Conservation (phyloP, 1,284 basidiomycete genomes). For the Boletellus dicymbophilus region DNA sequence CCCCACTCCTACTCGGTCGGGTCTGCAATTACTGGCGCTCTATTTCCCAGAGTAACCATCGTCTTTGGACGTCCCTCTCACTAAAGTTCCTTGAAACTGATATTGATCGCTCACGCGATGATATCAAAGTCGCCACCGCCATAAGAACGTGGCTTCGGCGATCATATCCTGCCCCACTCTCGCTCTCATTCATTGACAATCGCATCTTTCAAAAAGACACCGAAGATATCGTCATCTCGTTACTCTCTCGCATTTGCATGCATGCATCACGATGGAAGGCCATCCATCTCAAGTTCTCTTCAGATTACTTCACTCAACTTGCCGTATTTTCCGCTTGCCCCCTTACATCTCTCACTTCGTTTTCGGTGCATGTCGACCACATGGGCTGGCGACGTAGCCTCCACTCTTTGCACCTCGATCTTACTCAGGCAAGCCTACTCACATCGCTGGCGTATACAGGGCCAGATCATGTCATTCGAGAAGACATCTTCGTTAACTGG, state of each 20-base stretch:
- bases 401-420: conserved; percentile 24
- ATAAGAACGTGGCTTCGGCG: conserved; percentile 25
- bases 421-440: conserved; percentile 16
- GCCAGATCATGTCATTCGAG: conserved; percentile 21
- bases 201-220: conserved; percentile 29
- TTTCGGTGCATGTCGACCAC: conserved; percentile 28
- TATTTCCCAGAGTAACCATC: conserved; percentile 11
- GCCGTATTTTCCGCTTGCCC: conserved; percentile 20
- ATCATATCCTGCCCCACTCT: conserved; percentile 23
- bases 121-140: conserved; percentile 9
- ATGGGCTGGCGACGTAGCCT: conserved; percentile 30
- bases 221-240: conserved; percentile 19
- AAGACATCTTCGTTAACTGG: conserved; percentile 27
- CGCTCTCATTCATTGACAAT: conserved; percentile 26
- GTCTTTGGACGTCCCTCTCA: conserved; percentile 27
- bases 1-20: conserved; percentile 23
- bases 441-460: conserved; percentile 28
- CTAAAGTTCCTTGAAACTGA: conserved; percentile 23
- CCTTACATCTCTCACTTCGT: conserved; percentile 24
- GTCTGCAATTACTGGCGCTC: conserved; percentile 27
- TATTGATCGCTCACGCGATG: conserved; percentile 25
- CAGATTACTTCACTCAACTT: conserved; percentile 26
- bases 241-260: conserved; percentile 20
- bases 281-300: conserved; percentile 28
- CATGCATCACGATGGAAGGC: conserved; percentile 26